Evolutionary conservation across 176 grass and related monocot species (phyloP).

Genomic region (Musa acuminata): DNA sequence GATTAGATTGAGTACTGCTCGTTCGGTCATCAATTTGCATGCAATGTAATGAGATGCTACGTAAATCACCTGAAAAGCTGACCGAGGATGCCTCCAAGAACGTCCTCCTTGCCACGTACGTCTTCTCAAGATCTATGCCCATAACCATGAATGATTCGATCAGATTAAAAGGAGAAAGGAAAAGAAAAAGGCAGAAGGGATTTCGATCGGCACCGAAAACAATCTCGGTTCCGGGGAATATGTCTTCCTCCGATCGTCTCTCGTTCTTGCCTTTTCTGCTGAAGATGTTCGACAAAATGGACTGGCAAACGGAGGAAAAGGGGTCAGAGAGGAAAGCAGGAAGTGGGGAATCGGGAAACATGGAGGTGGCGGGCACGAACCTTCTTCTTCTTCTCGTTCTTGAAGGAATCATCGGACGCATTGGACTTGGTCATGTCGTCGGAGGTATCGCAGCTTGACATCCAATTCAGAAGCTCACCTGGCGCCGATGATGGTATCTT

Average conservation of each 20-base stretch:
- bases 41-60: not conserved
- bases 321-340: not conserved
- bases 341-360: not conserved
- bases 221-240: constrained; percentile 52
- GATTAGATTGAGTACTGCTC: not conserved
- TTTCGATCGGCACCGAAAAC: constrained; percentile 36
- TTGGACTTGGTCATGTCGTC: constrained; percentile 66
- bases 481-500: not conserved
- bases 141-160: not conserved
- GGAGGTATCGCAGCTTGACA: constrained; percentile 55
- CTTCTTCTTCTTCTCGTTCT: constrained; percentile 83
- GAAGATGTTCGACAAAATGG: constrained; percentile 82
- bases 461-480: constrained; percentile 27
- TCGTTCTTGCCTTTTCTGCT: constrained; percentile 56
- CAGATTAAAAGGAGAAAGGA: not conserved
- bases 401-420: constrained; percentile 42
- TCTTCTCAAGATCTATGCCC: constrained; percentile 54
- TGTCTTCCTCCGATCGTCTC: constrained; percentile 35
- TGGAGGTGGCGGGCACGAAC: constrained; percentile 14
- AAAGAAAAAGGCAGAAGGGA: not conserved
- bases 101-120: constrained; percentile 24
- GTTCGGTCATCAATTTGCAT: not conserved
- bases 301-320: constrained; percentile 25
- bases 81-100: constrained; percentile 46
- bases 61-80: constrained; percentile 56